Conservation (phyloP, 345 rosid genomes). For the Adansonia digitata region DNA sequence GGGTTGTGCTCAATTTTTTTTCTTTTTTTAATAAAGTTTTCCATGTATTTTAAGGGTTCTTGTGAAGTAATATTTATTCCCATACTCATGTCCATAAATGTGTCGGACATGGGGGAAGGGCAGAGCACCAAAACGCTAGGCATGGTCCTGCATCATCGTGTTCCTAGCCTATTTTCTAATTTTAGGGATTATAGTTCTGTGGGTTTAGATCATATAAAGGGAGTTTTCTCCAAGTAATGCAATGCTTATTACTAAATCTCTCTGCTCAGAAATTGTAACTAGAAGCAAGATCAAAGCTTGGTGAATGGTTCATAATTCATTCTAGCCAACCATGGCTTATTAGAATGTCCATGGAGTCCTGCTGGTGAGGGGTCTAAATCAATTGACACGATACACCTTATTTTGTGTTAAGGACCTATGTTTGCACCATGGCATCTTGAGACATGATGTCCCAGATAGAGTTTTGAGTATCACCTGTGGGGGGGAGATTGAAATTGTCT, state of each 20-base stretch:
- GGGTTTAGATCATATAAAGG: conserved; percentile 7
- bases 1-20: too few relatives aligned
- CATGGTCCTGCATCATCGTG: too few relatives aligned
- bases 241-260: neutral
- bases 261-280: neutral
- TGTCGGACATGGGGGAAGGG: too few relatives aligned
- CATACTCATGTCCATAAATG: too few relatives aligned
- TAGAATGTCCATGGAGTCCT: neutral
- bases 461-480: conserved; percentile 14
- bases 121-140: too few relatives aligned
- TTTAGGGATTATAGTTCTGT: conserved; percentile 12
- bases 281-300: neutral
- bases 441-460: conserved; percentile 30
- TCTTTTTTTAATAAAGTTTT: too few relatives aligned
- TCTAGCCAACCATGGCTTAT: neutral
- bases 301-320: conserved; percentile 1
- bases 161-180: conserved; percentile 20
- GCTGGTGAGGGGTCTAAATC: conserved; percentile 14
- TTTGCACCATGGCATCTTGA: neutral
- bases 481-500: conserved; percentile 14
- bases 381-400: neutral
- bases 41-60: too few relatives aligned
- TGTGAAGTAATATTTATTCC: too few relatives aligned
- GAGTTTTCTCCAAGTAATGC: conserved; percentile 10
- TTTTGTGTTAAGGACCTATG: conserved; percentile 12